Conservation (phyloP, 2,329 filamentous ascomycete genomes). For the Epichloe brachyelytri region DNA sequence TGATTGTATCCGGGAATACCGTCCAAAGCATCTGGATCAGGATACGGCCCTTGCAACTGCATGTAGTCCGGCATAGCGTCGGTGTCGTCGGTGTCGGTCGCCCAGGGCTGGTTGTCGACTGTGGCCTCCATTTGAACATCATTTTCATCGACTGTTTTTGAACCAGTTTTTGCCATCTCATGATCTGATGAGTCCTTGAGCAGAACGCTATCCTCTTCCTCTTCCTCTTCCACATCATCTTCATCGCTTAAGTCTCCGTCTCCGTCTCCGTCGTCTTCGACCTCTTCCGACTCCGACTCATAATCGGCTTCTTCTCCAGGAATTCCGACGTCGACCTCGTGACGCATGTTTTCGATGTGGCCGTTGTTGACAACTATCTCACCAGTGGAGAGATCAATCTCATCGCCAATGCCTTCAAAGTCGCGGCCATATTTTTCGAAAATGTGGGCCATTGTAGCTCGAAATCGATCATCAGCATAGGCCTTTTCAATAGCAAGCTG, state of each 20-base stretch:
- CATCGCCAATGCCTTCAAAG: slow-evolving; percentile 73
- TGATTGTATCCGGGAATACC: background rate
- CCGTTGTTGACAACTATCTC: slow-evolving; percentile 84
- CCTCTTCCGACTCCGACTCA: background rate
- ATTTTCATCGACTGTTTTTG: slow-evolving; percentile 1
- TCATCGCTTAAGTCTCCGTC: slow-evolving; percentile 6
- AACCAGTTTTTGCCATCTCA: slow-evolving; percentile 2
- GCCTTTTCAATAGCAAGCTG: slow-evolving; percentile 50
- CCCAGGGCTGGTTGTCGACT: slow-evolving; percentile 3
- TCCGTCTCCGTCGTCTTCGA: slow-evolving; percentile 10
- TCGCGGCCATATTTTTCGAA: slow-evolving; percentile 80
- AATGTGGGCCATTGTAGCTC: slow-evolving; percentile 75
- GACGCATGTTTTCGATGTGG: slow-evolving; percentile 54
- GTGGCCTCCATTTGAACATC: slow-evolving; percentile 6
- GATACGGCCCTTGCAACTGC: slow-evolving; percentile 5
- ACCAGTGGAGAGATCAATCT: slow-evolving; percentile 74
- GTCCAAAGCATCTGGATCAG: slow-evolving; percentile 3
- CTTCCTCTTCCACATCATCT: slow-evolving; percentile 5
- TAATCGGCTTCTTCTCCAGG: background rate
- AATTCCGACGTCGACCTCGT: slow-evolving; percentile 35
- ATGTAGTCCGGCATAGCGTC: slow-evolving; percentile 2
- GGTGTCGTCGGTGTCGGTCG: slow-evolving; percentile 1
- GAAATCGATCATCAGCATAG: slow-evolving; percentile 57
- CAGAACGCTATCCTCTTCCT: slow-evolving; percentile 22
- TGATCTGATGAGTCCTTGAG: slow-evolving; percentile 20